Percentiles rank a stretch among this genome's conserved stretches.
Conservation (phyloP, 371 early-diverging fungal species). For the Capillidium heterosporum region DNA sequence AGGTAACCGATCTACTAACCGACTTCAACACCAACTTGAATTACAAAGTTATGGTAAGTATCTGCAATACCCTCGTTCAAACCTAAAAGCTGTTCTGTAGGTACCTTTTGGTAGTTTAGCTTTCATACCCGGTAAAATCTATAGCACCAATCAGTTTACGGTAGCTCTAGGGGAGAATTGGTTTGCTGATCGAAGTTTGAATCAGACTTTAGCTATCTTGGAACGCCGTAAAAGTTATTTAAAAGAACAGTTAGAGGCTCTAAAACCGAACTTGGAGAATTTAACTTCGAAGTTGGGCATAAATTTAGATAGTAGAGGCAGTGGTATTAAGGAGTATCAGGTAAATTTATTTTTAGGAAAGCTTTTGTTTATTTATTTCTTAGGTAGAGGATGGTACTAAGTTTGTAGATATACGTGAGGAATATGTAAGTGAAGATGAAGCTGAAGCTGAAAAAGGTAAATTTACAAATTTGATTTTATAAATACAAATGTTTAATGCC, state of each 20-base stretch:
- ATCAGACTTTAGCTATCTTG: conserved; percentile 54
- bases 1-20: no score
- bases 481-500: not conserved
- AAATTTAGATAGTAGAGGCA: not conserved
- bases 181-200: conserved; percentile 67
- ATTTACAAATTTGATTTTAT: not conserved
- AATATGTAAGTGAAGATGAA: no score
- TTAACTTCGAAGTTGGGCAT: not conserved
- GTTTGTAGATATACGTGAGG: not conserved
- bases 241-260: not conserved
- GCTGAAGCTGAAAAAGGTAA: not conserved
- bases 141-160: conserved; percentile 76
- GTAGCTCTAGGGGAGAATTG: conserved; percentile 78
- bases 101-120: conserved; percentile 70
- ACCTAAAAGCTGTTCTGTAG: no score
- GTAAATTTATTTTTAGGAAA: not conserved
- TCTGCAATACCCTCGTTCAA: no score
- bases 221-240: conserved; percentile 25
- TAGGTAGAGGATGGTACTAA: not conserved
- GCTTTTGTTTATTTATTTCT: not conserved
- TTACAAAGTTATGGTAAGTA: no score
- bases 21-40: no score
- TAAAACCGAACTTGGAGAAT: not conserved
- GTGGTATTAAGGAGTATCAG: not conserved
- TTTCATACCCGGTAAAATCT: conserved; percentile 70